Conservation (phyloP, 2,329 filamentous ascomycete genomes). For the Coleophoma crateriformis region DNA sequence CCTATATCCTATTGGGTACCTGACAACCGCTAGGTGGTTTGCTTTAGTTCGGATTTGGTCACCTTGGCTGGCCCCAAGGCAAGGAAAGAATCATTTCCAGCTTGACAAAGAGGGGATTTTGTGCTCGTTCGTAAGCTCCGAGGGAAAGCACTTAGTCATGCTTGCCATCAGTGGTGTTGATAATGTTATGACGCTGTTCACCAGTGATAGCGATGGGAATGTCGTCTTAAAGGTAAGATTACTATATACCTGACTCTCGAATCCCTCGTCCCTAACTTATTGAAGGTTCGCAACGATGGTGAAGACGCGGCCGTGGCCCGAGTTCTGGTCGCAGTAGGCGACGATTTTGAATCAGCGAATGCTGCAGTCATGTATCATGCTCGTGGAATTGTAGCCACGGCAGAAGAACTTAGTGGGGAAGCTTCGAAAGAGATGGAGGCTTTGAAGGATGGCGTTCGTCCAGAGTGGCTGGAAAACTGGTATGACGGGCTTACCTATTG, state of each 20-base stretch:
- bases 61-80: constrained; percentile 85
- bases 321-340: constrained; percentile 66
- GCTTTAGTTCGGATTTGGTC: constrained; percentile 72
- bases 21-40: constrained; percentile 57
- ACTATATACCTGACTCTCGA: constrained; percentile 16
- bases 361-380: constrained; percentile 84
- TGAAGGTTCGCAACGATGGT: constrained; percentile 63
- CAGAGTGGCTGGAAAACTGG: constrained; percentile 78
- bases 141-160: constrained; percentile 72
- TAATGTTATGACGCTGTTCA: constrained; percentile 65
- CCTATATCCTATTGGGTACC: no score
- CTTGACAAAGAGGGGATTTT: constrained; percentile 75
- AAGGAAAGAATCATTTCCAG: constrained; percentile 62
- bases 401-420: constrained; percentile 37
- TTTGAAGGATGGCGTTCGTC: constrained; percentile 42
- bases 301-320: constrained; percentile 46
- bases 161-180: constrained; percentile 72
- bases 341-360: constrained; percentile 69
- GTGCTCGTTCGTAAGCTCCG: constrained; percentile 66
- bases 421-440: constrained; percentile 39
- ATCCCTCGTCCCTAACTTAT: neutral
- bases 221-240: constrained; percentile 57
- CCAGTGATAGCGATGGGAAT: constrained; percentile 57
- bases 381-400: constrained; percentile 52
- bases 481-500: constrained; percentile 92